Base-by-base conservation (phyloP, 306 rosid species). In the Castanopsis chinensis region DNA sequence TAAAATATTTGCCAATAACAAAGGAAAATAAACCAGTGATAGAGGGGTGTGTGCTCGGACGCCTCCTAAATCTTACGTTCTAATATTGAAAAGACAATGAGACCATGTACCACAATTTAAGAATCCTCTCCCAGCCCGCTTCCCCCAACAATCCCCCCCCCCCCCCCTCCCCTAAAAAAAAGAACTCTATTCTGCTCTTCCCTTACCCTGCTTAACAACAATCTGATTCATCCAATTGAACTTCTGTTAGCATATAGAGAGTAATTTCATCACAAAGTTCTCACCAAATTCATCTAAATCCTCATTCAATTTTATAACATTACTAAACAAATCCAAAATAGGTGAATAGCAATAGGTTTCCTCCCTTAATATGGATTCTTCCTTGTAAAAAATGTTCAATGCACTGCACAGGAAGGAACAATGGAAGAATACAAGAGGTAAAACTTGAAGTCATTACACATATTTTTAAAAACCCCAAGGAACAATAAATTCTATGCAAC, bases 401-500 rank as follows among this genome's bases (percentile, higher is more conserved):
- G 45, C 51, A 65, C 51, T 18, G 41, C 15, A 32, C 11, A 65
- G 23, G 43, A 33, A 43, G 33, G 12, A 30, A 65, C 2, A 7
- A 17, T 32, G 49, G 49, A 21, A 12, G 17, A 49, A 49, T 49
- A 49, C 53, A 49, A 49, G 53, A 12, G 53, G 53, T 49, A 49
- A 49, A 49, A 49, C 53, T 3, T 3, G 53, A 49, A 12, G 14
- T 10, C 67, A 60, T 12, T 11, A 60, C 18, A 23, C 5, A 21
- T 17, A 8, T 23, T 41, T 41, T 41, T 12, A 68, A 10, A n/a
- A 35, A 68, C 41, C 10, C 37, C 3, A 14, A 17, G 70, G 45
- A 73, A 74, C 49, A 20, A 41, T 72, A 51, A 23, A 15, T 56
- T 73, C 12, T 11, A 37, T 17, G 65, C 71, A 78, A 80, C 45